A percentile compares a stretch with the other conserved stretches of the same genome.
Evolutionary conservation across 352 stramenopile genomes (phyloP).

Genomic region (Blastocystis sp.): DNA sequence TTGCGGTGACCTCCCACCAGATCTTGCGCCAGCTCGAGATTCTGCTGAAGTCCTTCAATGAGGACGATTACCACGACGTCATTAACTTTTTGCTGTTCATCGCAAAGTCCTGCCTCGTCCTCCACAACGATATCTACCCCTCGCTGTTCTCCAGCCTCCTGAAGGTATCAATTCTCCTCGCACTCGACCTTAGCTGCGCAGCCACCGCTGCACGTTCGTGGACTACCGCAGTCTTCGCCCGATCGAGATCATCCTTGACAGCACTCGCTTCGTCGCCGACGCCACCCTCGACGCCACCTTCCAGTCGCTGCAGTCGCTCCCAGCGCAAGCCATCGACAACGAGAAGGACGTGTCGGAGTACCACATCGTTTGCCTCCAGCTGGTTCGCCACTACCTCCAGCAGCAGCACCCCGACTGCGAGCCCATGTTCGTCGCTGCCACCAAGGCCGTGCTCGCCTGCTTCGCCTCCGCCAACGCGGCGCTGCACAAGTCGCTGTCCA

Average conservation of each 20-base stretch:
- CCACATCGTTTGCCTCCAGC: neutral
- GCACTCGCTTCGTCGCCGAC: neutral
- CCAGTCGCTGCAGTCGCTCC: conserved; percentile 1
- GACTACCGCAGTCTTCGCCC: neutral
- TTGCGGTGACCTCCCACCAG: conserved; percentile 12
- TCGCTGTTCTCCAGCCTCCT: conserved; percentile 24
- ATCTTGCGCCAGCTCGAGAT: conserved; percentile 25
- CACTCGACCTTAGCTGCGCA: neutral
- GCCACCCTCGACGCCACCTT: neutral
- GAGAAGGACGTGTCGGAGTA: conserved; percentile 36
- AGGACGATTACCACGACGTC: conserved; percentile 34
- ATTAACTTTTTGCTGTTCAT: conserved; percentile 33
- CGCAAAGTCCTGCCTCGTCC: neutral
- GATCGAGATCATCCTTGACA: conserved; percentile 6
- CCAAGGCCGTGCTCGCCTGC: neutral
- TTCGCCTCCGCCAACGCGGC: conserved; percentile 5
- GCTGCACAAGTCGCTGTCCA: conserved; percentile 37
- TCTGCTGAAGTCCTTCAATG: conserved; percentile 29
- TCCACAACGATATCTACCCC: neutral
- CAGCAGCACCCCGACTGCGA: neutral
- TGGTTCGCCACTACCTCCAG: neutral
- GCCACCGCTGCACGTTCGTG: conserved; percentile 10
- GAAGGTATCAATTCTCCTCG: neutral
- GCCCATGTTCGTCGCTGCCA: neutral
- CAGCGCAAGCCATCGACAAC: neutral